Conservation (phyloP, 164 flowering plant species). For the Stephania yunnanensis region DNA sequence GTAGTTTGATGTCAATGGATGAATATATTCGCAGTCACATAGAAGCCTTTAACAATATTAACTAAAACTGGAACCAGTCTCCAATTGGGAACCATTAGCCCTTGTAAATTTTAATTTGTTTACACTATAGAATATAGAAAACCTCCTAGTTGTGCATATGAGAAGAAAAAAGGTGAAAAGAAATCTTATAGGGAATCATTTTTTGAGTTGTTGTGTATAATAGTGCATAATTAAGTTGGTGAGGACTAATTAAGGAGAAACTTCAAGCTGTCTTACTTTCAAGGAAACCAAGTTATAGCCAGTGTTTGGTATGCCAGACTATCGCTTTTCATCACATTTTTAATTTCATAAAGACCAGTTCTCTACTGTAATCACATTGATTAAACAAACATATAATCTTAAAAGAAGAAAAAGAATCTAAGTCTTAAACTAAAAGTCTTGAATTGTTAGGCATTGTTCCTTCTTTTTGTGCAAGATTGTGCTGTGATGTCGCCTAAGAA, state of each 20-base stretch:
- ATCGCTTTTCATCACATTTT: background rate
- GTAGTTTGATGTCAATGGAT: background rate
- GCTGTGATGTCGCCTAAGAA: background rate
- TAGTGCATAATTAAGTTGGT: background rate
- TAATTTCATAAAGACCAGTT: background rate
- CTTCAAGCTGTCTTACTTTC: constrained; percentile 29
- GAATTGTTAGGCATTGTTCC: constrained; percentile 4
- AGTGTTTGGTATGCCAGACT: constrained; percentile 6
- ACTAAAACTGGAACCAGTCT: background rate
- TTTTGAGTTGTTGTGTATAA: background rate
- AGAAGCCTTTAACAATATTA: background rate
- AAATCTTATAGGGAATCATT: background rate
- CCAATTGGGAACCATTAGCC: background rate
- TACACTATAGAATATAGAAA: background rate
- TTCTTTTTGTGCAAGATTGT: background rate
- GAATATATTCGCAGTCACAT: background rate
- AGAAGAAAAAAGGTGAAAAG: background rate
- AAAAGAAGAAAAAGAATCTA: background rate
- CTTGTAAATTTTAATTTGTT: background rate
- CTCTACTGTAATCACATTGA: constrained; percentile 11
- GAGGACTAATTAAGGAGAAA: constrained; percentile 1
- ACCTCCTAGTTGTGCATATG: background rate
- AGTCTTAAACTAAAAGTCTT: background rate
- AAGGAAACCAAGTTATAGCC: constrained; percentile 7
- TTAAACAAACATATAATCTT: background rate